Conservation (phyloP, 2,329 filamentous ascomycete species). For the Ramichloridium luteum region DNA sequence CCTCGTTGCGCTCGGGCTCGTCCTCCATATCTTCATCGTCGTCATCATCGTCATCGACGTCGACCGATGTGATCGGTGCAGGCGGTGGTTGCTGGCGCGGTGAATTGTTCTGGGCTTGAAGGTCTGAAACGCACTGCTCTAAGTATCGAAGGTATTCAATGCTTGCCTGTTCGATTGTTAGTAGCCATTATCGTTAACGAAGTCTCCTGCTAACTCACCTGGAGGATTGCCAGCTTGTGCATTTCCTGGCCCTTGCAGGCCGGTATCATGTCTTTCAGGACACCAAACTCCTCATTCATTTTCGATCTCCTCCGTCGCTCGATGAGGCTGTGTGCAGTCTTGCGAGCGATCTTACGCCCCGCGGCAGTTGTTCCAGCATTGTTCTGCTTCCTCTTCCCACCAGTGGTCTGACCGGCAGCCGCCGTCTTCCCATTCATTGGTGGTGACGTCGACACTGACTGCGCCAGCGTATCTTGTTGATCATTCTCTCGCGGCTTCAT, state of each 20-base stretch:
- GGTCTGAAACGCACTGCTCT: constrained; percentile 70
- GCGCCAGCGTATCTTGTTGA: constrained; percentile 16
- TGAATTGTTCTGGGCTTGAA: constrained; percentile 48
- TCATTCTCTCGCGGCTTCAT: constrained; percentile 61
- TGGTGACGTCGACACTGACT: constrained; percentile 7
- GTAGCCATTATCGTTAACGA: no score
- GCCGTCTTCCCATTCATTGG: constrained; percentile 11
- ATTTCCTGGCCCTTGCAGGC: constrained; percentile 89
- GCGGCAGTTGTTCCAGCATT: constrained; percentile 61
- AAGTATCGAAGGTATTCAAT: constrained; percentile 95
- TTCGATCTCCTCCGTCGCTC: constrained; percentile 82
- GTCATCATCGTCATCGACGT: constrained; percentile 26
- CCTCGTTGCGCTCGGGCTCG: constrained; percentile 13
- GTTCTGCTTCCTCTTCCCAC: constrained; percentile 63
- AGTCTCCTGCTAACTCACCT: no score
- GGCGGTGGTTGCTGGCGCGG: constrained; percentile 14
- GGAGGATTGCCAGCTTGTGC: constrained; percentile 92
- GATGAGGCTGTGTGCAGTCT: constrained; percentile 92
- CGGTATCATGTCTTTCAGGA: constrained; percentile 89
- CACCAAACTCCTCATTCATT: constrained; percentile 97
- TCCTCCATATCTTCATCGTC: constrained; percentile 52
- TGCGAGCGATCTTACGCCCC: constrained; percentile 86
- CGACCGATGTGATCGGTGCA: constrained; percentile 1
- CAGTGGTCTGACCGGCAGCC: constrained; percentile 17
- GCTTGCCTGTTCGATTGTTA: constrained; percentile 53